phyloP scores from a whole-genome alignment of 768 basidiomycete species.

The Candolleomyces aberdarensis region DNA sequence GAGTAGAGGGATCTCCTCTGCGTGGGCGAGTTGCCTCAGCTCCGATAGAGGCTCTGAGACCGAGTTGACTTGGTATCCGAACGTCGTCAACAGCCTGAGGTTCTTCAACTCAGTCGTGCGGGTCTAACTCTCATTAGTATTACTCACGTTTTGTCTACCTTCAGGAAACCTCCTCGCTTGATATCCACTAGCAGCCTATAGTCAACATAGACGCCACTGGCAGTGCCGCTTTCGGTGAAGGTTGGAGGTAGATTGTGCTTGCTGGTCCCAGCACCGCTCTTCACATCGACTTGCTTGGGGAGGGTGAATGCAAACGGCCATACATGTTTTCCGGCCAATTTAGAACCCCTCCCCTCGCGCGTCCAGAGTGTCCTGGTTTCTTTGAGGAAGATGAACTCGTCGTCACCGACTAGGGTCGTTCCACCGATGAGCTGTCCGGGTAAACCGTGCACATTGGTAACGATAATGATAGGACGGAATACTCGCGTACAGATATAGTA shows the following conservation, averaged over 20 bases:
- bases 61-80: constrained; percentile 30
- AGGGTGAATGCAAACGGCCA: constrained; percentile 50
- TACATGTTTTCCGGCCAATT: constrained; percentile 40
- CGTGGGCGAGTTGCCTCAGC: constrained; percentile 32
- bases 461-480: neutral
- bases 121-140: neutral
- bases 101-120: neutral
- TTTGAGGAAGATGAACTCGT: constrained; percentile 51
- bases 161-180: constrained; percentile 41
- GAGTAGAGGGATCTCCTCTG: constrained; percentile 25
- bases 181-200: constrained; percentile 51
- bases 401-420: constrained; percentile 50
- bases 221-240: constrained; percentile 47
- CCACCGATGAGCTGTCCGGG: no score
- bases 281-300: constrained; percentile 38
- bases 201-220: constrained; percentile 51
- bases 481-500: constrained; percentile 37
- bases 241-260: constrained; percentile 39
- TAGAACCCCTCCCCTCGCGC: constrained; percentile 21
- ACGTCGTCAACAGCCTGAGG: constrained; percentile 24
- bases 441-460: neutral
- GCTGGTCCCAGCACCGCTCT: constrained; percentile 1
- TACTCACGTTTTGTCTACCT: constrained; percentile 48
- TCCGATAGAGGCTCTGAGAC: constrained; percentile 32
- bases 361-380: constrained; percentile 17